A percentile compares a stretch with the other conserved stretches of the same genome.
Evolutionary conservation across 345 rosid species (phyloP).

Genomic region (Populus alba): DNA sequence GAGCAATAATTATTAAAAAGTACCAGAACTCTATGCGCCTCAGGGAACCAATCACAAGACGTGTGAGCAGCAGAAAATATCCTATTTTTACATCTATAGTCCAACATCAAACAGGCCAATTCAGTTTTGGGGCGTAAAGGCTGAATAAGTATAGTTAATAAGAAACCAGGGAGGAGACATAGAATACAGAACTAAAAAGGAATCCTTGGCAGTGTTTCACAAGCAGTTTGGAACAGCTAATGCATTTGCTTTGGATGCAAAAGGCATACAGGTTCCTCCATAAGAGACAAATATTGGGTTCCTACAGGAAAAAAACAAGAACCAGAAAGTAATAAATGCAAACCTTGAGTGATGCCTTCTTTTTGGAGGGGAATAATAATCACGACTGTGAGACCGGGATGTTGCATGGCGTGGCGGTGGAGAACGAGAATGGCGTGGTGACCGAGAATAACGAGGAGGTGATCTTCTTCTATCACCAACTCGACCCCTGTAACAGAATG

Average conservation of each 20-base stretch:
- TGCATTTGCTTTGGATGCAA: neutral
- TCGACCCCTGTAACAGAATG: conserved; percentile 13
- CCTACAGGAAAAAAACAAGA: neutral
- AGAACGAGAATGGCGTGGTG: conserved; percentile 51
- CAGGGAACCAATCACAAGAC: neutral
- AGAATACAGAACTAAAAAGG: neutral
- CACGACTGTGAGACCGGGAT: conserved; percentile 43
- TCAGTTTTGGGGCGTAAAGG: neutral
- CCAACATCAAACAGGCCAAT: neutral
- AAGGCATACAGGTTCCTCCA: neutral
- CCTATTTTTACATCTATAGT: neutral
- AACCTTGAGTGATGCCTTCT: conserved; percentile 51
- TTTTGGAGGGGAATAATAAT: conserved; percentile 26
- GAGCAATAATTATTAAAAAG: neutral
- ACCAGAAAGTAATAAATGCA: neutral
- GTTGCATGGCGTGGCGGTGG: conserved; percentile 73
- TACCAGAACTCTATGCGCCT: neutral
- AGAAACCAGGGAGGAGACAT: neutral
- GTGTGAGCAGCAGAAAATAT: neutral
- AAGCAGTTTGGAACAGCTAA: neutral
- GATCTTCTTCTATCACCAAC: conserved; percentile 29
- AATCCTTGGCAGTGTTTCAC: neutral
- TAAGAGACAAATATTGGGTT: neutral
- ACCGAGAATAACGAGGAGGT: conserved; percentile 30
- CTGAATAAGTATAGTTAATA: neutral